Percentiles rank a stretch among this genome's conserved stretches.
These are phyloP conservation scores for Hericium coralloides DNA, from an alignment of 768 basidiomycete genomes.

Conservation along the genomic window DNA sequence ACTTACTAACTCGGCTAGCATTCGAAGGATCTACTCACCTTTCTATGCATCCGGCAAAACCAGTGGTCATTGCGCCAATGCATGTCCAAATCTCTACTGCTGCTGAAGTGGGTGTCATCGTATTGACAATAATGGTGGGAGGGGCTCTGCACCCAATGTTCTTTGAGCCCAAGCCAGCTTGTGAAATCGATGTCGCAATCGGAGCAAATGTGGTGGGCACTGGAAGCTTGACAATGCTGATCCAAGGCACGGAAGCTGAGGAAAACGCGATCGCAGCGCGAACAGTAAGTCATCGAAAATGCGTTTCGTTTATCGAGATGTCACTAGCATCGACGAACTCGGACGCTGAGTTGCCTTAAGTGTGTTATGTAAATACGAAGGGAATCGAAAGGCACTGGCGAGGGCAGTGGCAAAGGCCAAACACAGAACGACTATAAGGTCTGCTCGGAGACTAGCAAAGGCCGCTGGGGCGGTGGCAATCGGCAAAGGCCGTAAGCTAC, in stretches of 20 bases:
- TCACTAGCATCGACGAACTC: too few species aligned
- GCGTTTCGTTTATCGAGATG: too few species aligned
- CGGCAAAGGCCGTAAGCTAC: too few species aligned
- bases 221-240: conserved; percentile 20
- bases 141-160: conserved; percentile 46
- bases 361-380: too few species aligned
- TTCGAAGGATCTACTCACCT: background rate
- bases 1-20: background rate
- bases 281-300: background rate
- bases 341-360: too few species aligned
- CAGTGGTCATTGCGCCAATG: conserved; percentile 35
- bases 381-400: too few species aligned
- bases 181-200: conserved; percentile 40
- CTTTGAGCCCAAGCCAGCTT: conserved; percentile 26
- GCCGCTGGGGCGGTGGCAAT: too few species aligned
- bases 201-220: conserved; percentile 35
- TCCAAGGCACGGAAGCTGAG: conserved; percentile 11
- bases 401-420: too few species aligned
- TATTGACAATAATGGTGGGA: conserved; percentile 42
- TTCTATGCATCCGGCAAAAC: conserved; percentile 35
- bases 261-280: conserved; percentile 9
- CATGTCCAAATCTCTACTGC: conserved; percentile 22
- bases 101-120: conserved; percentile 37
- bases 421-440: too few species aligned
- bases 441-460: too few species aligned